Base-by-base conservation (phyloP, 257 asterid species). In the Nicotiana otophora region DNA sequence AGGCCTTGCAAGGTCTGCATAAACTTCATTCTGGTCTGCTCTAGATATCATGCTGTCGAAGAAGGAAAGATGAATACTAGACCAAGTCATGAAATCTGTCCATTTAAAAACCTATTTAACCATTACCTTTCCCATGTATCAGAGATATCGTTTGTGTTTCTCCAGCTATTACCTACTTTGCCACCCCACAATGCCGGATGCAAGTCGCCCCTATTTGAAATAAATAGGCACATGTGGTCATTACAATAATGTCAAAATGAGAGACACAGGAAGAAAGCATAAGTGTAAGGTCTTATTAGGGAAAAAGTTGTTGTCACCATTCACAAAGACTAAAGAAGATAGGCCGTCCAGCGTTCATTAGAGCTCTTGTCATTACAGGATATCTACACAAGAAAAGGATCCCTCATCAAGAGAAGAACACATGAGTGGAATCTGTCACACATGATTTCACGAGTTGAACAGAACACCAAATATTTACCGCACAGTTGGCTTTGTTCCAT, bases 11-110 rank as follows among this genome's bases (percentile, higher is more conserved):
- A 74, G 76, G 0, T 87, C 95, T n/a, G 99, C 97, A 68, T 92
- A 93, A 36, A 95, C 97, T 89, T 93, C 99, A 57, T 93, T 95
- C 89, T 91, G 88, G 68, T 95, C 99, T 39, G 99, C 98, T 91
- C 97, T 89, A 12, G 97, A 88, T 17, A 93, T 46, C 99, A 95
- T 95, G 85, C 96, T 94, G 92, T 83, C 34, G 30, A 28, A 83
- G 85, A 83, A 79, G 19, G 17, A 31, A 67, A 8, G 53, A 10
- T 78, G 57, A 53, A 74, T 7, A 2, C 67, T 30, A 84, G 26
- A 34, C 58, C 26, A 48, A 23, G 55, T 23, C 46, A 31, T 12
- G 46, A 54, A 70, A 31, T 10, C 7, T 36, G 3, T 4, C 3
- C 1, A 48, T 9, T 0, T 19, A 19, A 48, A 58, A 33, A 61